phyloP scores from a whole-genome alignment of 805 yeast species.

The Saturnispora kantuleensis region DNA sequence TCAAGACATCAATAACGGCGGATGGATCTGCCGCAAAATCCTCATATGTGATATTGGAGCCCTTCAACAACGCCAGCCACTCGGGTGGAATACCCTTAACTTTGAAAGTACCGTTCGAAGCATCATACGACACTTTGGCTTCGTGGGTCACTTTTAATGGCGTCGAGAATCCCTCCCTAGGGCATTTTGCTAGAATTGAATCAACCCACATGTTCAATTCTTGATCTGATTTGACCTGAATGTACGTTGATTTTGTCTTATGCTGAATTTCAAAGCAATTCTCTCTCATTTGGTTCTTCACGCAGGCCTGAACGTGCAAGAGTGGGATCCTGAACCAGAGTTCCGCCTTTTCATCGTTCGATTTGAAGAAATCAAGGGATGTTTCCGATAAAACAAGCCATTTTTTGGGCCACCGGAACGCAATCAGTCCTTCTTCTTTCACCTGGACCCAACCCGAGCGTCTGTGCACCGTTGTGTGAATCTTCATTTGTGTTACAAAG shows the following conservation, averaged over 20 bases:
- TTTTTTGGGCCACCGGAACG: conserved; percentile 89
- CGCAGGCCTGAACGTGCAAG: conserved; percentile 51
- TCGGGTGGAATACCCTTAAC: conserved; percentile 45
- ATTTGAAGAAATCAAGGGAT: conserved; percentile 63
- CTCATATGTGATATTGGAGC: conserved; percentile 50
- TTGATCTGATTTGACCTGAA: conserved; percentile 66
- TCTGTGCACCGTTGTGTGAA: conserved; percentile 28
- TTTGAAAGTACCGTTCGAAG: conserved; percentile 52
- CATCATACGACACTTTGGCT: conserved; percentile 83
- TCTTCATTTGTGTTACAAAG: conserved; percentile 13
- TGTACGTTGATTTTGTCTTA: conserved; percentile 54
- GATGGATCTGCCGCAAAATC: conserved; percentile 57
- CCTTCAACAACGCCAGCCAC: conserved; percentile 46
- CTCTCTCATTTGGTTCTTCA: conserved; percentile 62
- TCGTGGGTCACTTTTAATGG: conserved; percentile 94
- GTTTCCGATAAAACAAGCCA: conserved; percentile 71
- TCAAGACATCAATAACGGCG: conserved; percentile 52
- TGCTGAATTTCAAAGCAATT: conserved; percentile 74
- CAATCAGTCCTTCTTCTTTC: conserved; percentile 84
- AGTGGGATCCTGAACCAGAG: conserved; percentile 44
- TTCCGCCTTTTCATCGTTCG: conserved; percentile 40
- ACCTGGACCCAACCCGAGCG: conserved; percentile 81
- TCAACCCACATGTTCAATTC: conserved; percentile 89
- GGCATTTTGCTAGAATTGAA: conserved; percentile 70
- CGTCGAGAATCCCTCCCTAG: conserved; percentile 59